Conservation (phyloP, 495 filamentous ascomycete genomes). For the Podospora comata region DNA sequence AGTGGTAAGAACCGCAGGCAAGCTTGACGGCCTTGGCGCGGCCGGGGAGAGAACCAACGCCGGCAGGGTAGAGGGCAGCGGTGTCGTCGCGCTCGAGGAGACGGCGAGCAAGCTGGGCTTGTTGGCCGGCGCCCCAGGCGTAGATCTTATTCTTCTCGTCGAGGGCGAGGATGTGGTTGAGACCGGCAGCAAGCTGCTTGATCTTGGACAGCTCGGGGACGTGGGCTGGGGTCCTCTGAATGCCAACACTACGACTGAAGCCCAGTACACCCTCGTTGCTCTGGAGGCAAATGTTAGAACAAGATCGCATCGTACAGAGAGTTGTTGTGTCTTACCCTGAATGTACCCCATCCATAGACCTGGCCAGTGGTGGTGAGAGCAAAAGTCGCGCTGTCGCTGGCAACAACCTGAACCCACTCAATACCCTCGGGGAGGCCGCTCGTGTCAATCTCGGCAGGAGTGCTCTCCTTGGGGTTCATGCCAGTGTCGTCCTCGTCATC, state of each 20-base stretch:
- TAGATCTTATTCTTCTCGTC: conserved; percentile 62
- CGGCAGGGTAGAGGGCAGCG: conserved; percentile 61
- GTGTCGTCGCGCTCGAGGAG: conserved; percentile 58
- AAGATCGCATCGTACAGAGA: not conserved
- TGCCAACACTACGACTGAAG: conserved; percentile 47
- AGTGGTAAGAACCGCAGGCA: conserved; percentile 65
- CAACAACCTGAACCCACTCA: conserved; percentile 59
- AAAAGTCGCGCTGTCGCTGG: conserved; percentile 61
- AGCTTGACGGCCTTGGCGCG: conserved; percentile 54
- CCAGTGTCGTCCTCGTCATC: conserved; percentile 41
- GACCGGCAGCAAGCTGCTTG: conserved; percentile 56
- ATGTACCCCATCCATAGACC: conserved; percentile 71
- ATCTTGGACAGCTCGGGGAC: conserved; percentile 59
- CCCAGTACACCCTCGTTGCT: conserved; percentile 65
- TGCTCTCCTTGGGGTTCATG: conserved; percentile 62
- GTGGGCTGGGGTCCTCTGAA: conserved; percentile 37
- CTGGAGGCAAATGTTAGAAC: conserved; percentile 21
- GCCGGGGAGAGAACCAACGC: conserved; percentile 61
- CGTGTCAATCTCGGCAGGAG: conserved; percentile 50
- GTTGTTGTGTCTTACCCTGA: conserved; percentile 49
- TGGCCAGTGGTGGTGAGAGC: conserved; percentile 60
- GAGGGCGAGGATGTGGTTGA: conserved; percentile 70
- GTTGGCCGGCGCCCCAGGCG: conserved; percentile 71
- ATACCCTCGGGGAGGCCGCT: conserved; percentile 47
- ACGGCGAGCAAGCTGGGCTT: conserved; percentile 70